These are phyloP conservation scores for Sphagnum contortum DNA, from an alignment of 225 moss, liverwort and hornwort genomes.

Conservation along the genomic window DNA sequence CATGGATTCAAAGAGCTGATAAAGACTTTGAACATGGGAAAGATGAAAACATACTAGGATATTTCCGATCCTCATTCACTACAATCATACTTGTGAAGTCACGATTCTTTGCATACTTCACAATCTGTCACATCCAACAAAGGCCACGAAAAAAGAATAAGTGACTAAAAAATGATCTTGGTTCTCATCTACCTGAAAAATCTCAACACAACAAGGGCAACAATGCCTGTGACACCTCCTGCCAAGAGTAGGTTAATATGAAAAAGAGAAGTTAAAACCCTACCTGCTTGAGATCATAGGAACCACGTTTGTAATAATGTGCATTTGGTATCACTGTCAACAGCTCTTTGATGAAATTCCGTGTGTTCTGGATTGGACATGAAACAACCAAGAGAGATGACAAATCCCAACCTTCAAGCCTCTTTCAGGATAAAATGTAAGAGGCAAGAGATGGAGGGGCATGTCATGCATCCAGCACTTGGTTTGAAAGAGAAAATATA, in stretches of 20 bases:
- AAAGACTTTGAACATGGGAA: not conserved
- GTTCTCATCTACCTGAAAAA: too few relatives aligned
- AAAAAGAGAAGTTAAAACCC: too few relatives aligned
- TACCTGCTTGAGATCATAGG: conserved; percentile 71
- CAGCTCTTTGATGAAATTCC: conserved; percentile 80
- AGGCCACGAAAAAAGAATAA: too few relatives aligned
- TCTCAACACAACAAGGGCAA: too few relatives aligned
- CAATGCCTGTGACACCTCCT: too few relatives aligned
- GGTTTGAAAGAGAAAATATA: too few relatives aligned
- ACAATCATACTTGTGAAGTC: conserved; percentile 86
- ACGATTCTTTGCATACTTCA: conserved; percentile 83
- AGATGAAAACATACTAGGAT: conserved; percentile 45
- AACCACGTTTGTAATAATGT: conserved; percentile 83
- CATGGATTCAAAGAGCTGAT: not conserved
- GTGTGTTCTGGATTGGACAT: conserved; percentile 34
- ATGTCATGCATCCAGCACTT: too few relatives aligned
- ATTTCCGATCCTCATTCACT: conserved; percentile 88
- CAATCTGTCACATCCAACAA: conserved; percentile 39
- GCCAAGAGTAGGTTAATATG: too few relatives aligned
- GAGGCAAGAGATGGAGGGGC: too few relatives aligned
- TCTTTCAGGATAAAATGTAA: too few relatives aligned
- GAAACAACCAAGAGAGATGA: not conserved
- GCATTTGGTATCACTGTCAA: conserved; percentile 86
- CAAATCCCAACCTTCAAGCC: not conserved
- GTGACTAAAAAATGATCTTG: too few relatives aligned